These are phyloP conservation scores for Polyporus arcularius DNA, from an alignment of 768 basidiomycete species.

Conservation along the genomic window DNA sequence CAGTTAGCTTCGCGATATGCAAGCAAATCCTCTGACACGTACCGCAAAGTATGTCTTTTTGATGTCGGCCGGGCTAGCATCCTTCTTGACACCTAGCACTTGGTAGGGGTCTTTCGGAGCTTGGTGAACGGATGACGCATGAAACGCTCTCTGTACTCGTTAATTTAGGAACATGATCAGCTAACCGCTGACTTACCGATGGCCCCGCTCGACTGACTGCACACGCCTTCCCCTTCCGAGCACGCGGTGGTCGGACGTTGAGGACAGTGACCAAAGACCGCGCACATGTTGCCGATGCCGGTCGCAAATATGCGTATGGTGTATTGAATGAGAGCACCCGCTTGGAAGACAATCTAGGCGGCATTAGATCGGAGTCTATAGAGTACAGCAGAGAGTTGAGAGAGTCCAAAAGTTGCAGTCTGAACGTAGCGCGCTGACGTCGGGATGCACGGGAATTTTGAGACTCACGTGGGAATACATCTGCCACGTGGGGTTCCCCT, in stretches of 20 bases:
- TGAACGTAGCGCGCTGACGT: conserved; percentile 8
- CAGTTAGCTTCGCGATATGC: conserved; percentile 16
- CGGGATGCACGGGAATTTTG: conserved; percentile 17
- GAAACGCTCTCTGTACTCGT: conserved; percentile 65
- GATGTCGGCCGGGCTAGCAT: conserved; percentile 84
- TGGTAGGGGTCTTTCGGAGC: conserved; percentile 85
- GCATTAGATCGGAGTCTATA: conserved; percentile 19
- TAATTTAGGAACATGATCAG: background rate
- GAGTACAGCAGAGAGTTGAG: conserved; percentile 6
- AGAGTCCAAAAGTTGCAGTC: background rate
- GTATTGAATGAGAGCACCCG: conserved; percentile 24
- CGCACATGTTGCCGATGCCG: background rate
- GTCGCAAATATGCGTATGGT: background rate
- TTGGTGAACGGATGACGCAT: conserved; percentile 57
- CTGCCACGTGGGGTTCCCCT: conserved; percentile 9
- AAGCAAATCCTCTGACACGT: conserved; percentile 32
- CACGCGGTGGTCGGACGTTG: background rate
- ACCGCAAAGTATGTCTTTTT: conserved; percentile 98
- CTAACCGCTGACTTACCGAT: conserved; percentile 7
- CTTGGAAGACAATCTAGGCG: conserved; percentile 42
- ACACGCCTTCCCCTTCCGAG: conserved; percentile 1
- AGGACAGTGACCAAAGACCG: conserved; percentile 13
- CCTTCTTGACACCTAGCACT: conserved; percentile 84
- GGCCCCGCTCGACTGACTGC: conserved; percentile 5
- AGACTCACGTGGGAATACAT: conserved; percentile 4